Percentiles rank a stretch among this genome's conserved stretches.
phyloP scores from a whole-genome alignment of 768 basidiomycete genomes.

The Lentinula guzmanii region DNA sequence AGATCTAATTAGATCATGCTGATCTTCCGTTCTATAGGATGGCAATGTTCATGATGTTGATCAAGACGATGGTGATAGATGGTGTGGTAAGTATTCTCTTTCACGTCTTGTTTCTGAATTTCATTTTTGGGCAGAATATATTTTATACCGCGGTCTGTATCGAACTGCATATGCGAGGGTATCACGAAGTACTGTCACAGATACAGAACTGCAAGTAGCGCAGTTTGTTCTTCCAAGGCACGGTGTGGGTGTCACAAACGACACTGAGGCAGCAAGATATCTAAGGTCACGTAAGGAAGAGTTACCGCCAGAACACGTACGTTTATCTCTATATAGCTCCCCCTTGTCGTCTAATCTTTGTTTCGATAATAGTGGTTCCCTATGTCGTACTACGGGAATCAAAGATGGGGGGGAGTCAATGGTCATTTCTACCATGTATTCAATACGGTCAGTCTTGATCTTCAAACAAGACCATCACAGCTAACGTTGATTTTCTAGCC shows the following conservation, averaged over 20 bases:
- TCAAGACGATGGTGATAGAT: slow-evolving; percentile 61
- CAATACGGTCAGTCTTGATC: slow-evolving; percentile 41
- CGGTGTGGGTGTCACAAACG: slow-evolving; percentile 47
- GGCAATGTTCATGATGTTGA: slow-evolving; percentile 80
- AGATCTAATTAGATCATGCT: background rate
- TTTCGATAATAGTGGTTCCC: slow-evolving; percentile 63
- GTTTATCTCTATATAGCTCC: slow-evolving; percentile 15
- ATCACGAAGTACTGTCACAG: slow-evolving; percentile 79
- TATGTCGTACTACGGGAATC: slow-evolving; percentile 58
- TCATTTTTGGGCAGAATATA: slow-evolving; percentile 55
- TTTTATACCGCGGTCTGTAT: slow-evolving; percentile 76
- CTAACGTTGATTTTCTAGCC: slow-evolving; percentile 15
- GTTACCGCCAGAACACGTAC: slow-evolving; percentile 57
- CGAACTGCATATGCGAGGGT: slow-evolving; percentile 79
- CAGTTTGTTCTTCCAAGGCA: slow-evolving; percentile 74
- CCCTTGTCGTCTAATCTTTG: background rate
- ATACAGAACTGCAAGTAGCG: slow-evolving; percentile 86
- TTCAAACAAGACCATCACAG: background rate
- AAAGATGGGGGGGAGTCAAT: slow-evolving; percentile 49
- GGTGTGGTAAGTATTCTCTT: slow-evolving; percentile 32
- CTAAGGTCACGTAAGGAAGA: slow-evolving; percentile 61
- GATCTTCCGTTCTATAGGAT: slow-evolving; percentile 27
- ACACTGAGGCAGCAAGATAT: slow-evolving; percentile 59
- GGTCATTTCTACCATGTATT: slow-evolving; percentile 80
- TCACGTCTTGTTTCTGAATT: background rate